Conservation (phyloP, 805 yeast species). For the Ogataea saltuana region DNA sequence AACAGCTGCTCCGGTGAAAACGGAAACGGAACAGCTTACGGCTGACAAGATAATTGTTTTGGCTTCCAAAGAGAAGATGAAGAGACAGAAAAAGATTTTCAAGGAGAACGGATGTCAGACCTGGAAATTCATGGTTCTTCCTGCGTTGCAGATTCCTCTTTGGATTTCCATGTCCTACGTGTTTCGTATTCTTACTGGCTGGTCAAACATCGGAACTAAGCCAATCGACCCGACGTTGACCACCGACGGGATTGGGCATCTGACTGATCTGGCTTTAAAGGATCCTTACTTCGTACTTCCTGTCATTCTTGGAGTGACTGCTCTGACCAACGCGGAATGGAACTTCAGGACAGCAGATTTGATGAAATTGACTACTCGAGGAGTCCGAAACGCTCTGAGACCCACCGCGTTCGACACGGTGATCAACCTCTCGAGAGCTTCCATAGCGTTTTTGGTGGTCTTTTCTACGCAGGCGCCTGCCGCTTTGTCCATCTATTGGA, state of each 20-base stretch:
- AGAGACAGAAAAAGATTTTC: conserved; percentile 72
- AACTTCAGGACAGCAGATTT: conserved; percentile 64
- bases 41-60: conserved; percentile 78
- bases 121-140: conserved; percentile 78
- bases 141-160: conserved; percentile 80
- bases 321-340: conserved; percentile 82
- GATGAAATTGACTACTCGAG: conserved; percentile 42
- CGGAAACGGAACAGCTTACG: conserved; percentile 46
- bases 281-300: conserved; percentile 72
- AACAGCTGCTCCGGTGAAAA: conserved; percentile 28
- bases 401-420: conserved; percentile 64
- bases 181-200: conserved; percentile 74
- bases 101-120: conserved; percentile 65
- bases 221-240: conserved; percentile 53
- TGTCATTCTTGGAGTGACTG: conserved; percentile 63
- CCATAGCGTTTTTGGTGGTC: conserved; percentile 80
- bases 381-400: conserved; percentile 45
- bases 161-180: conserved; percentile 82
- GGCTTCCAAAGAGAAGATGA: conserved; percentile 74
- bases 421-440: conserved; percentile 68
- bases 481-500: conserved; percentile 85
- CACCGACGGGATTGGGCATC: conserved; percentile 62
- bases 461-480: conserved; percentile 84
- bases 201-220: conserved; percentile 43
- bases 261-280: conserved; percentile 53